Conservation (phyloP, 2,329 filamentous ascomycete genomes). For the Periconia macrospinosa region DNA sequence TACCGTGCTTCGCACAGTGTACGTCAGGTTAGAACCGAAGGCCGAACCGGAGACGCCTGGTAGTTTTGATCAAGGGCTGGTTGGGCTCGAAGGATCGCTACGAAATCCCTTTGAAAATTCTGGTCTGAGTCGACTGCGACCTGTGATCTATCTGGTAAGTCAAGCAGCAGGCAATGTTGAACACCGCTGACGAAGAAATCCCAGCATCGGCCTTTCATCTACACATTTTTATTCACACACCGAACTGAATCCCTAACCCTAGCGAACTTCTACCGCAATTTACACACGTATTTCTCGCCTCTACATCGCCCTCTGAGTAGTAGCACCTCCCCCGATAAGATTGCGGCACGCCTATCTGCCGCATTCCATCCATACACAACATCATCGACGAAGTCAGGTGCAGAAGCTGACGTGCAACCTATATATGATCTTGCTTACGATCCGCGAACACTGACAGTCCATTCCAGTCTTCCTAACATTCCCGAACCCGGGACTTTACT, state of each 20-base stretch:
- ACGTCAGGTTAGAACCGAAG: constrained; percentile 63
- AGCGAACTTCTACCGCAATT: constrained; percentile 49
- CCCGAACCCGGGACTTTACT: constrained; percentile 54
- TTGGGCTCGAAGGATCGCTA: constrained; percentile 17
- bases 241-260: constrained; percentile 58
- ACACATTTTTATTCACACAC: constrained; percentile 70
- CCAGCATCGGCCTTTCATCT: constrained; percentile 71
- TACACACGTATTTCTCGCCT: constrained; percentile 56
- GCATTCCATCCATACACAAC: constrained; percentile 41
- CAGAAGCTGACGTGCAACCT: constrained; percentile 41
- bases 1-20: constrained; percentile 66
- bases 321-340: constrained; percentile 45
- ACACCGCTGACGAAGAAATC: not conserved
- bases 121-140: constrained; percentile 53
- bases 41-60: constrained; percentile 11
- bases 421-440: constrained; percentile 66
- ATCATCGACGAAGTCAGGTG: constrained; percentile 30
- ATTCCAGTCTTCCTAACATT: constrained; percentile 66
- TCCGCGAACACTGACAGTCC: constrained; percentile 59
- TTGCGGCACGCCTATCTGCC: constrained; percentile 47
- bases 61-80: constrained; percentile 22
- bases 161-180: not conserved
- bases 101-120: not conserved
- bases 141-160: constrained; percentile 68
- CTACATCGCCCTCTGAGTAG: constrained; percentile 50